phyloP scores from a whole-genome alignment of 164 flowering plant species.

The Houttuynia cordata region DNA sequence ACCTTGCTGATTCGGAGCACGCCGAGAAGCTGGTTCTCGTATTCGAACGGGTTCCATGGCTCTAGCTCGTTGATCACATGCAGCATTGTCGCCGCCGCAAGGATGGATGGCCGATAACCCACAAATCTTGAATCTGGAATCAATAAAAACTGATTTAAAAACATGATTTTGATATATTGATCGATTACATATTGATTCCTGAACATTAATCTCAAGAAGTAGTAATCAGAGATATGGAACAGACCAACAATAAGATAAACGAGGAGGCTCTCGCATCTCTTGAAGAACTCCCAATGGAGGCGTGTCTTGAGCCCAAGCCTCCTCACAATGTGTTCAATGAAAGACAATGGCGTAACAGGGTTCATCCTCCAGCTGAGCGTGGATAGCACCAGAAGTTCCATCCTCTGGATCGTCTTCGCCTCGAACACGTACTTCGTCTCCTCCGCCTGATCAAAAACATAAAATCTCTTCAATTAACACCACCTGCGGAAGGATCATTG shows the following conservation, averaged over 20 bases:
- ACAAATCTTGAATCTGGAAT: conserved; percentile 31
- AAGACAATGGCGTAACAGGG: conserved; percentile 68
- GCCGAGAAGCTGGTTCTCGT: conserved; percentile 48
- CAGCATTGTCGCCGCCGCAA: conserved; percentile 72
- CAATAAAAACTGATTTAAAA: background rate
- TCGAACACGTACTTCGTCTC: conserved; percentile 52
- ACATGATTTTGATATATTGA: background rate
- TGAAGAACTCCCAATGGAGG: conserved; percentile 43
- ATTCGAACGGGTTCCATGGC: conserved; percentile 32
- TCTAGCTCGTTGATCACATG: conserved; percentile 49
- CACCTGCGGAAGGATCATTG: no score
- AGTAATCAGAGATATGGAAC: background rate
- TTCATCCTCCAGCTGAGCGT: conserved; percentile 84
- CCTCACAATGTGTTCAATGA: conserved; percentile 53
- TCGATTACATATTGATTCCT: background rate
- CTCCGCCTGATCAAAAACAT: conserved; percentile 35
- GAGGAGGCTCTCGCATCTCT: conserved; percentile 39
- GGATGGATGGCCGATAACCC: conserved; percentile 36
- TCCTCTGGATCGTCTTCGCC: conserved; percentile 70
- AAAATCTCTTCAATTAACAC: background rate
- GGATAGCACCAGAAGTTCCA: conserved; percentile 76
- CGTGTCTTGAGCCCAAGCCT: conserved; percentile 42
- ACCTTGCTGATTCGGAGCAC: conserved; percentile 59
- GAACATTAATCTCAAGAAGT: background rate
- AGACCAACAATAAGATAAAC: conserved; percentile 52